phyloP scores from a whole-genome alignment of 2,329 filamentous ascomycete genomes.

The Fusarium foetens region DNA sequence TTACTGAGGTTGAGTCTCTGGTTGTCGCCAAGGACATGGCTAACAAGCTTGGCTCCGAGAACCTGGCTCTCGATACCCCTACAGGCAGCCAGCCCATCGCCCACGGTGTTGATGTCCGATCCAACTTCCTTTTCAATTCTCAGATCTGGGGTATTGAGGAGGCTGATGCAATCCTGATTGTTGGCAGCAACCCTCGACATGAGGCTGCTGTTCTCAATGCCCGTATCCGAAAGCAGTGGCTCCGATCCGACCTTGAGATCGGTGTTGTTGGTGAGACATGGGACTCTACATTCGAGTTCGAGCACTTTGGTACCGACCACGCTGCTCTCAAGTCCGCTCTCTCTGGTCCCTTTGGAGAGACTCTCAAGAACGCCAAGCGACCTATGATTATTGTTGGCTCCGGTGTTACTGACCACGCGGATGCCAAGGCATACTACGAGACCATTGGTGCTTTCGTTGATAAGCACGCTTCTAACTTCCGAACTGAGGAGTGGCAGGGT shows the following conservation, averaged over 20 bases:
- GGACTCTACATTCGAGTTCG: conserved; percentile 94
- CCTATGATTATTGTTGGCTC: conserved; percentile 98
- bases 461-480: conserved; percentile 90
- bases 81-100: conserved; percentile 84
- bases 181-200: conserved; percentile 94
- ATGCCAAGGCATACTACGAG: conserved; percentile 94
- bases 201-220: conserved; percentile 96
- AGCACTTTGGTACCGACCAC: conserved; percentile 85
- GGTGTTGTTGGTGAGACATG: conserved; percentile 91
- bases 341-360: conserved; percentile 90
- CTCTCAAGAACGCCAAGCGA: conserved; percentile 84
- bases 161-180: conserved; percentile 88
- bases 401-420: conserved; percentile 87
- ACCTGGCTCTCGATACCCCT: conserved; percentile 91
- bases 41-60: conserved; percentile 96
- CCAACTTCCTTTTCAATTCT: conserved; percentile 97
- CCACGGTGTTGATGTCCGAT: conserved; percentile 91
- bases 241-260: conserved; percentile 93
- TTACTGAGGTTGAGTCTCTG: conserved; percentile 91
- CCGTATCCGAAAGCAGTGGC: conserved; percentile 97
- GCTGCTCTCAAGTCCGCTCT: conserved; percentile 86
- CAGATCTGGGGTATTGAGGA: conserved; percentile 94
- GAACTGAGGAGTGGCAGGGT: conserved; percentile 92
- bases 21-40: conserved; percentile 97
- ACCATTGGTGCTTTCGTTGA: conserved; percentile 89